Conservation (phyloP, 2,329 filamentous ascomycete species). For the Fonsecaea erecta region DNA sequence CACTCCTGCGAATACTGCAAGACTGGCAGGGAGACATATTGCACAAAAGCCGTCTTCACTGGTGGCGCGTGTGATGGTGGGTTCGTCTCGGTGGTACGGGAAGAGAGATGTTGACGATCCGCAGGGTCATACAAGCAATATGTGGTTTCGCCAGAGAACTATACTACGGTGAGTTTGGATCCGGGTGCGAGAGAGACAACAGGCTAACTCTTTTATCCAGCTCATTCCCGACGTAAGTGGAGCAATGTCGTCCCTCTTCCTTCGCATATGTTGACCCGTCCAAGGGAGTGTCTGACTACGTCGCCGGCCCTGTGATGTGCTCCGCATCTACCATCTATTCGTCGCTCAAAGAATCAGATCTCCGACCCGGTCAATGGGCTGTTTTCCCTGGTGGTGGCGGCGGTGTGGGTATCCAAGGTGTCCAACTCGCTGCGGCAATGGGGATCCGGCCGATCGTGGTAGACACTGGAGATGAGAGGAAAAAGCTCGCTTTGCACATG, state of each 20-base stretch:
- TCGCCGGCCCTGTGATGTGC: slow-evolving; percentile 67
- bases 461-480: slow-evolving; percentile 57
- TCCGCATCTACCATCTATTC: slow-evolving; percentile 63
- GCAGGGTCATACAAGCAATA: slow-evolving; percentile 64
- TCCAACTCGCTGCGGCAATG: slow-evolving; percentile 61
- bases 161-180: slow-evolving; percentile 45
- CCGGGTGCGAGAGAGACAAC: background rate
- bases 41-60: slow-evolving; percentile 51
- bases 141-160: slow-evolving; percentile 59
- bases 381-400: slow-evolving; percentile 61
- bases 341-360: slow-evolving; percentile 57
- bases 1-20: slow-evolving; percentile 58
- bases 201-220: slow-evolving; percentile 17
- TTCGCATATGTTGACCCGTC: slow-evolving; percentile 43
- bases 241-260: background rate
- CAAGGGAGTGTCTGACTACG: slow-evolving; percentile 59
- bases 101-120: slow-evolving; percentile 6
- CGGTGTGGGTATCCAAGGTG: slow-evolving; percentile 62
- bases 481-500: slow-evolving; percentile 52
- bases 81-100: slow-evolving; percentile 11
- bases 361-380: slow-evolving; percentile 59
- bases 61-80: slow-evolving; percentile 46
- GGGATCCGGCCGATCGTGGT: slow-evolving; percentile 62
- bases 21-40: slow-evolving; percentile 60
- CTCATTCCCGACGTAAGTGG: slow-evolving; percentile 30